Evolutionary conservation across 2,329 filamentous ascomycete genomes (phyloP).

Genomic region (Fusarium cicatricum): DNA sequence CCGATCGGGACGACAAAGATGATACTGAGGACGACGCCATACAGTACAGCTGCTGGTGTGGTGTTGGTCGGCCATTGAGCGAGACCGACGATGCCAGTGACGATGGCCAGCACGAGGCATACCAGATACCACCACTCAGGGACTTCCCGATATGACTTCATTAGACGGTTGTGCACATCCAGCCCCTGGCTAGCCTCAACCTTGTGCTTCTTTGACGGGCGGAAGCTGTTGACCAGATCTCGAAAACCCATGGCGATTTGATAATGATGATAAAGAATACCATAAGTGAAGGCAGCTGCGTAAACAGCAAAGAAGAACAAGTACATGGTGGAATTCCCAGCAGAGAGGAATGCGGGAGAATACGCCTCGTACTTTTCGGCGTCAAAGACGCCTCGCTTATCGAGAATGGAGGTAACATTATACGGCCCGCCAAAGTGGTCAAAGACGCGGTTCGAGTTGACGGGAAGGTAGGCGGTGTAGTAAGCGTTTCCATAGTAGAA

Average conservation of each 20-base stretch:
- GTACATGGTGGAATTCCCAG: slow-evolving; percentile 48
- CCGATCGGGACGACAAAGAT: slow-evolving; percentile 56
- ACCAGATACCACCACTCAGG: slow-evolving; percentile 58
- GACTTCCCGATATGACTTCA: slow-evolving; percentile 56
- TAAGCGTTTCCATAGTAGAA: no score
- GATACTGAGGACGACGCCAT: slow-evolving; percentile 52
- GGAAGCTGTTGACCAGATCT: slow-evolving; percentile 42
- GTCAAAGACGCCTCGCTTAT: slow-evolving; percentile 48
- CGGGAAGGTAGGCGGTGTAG: no score
- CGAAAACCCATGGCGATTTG: slow-evolving; percentile 50
- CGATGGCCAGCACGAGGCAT: slow-evolving; percentile 43
- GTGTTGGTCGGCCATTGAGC: slow-evolving; percentile 55
- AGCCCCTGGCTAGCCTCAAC: slow-evolving; percentile 31
- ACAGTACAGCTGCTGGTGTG: slow-evolving; percentile 52
- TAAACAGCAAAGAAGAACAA: slow-evolving; percentile 54
- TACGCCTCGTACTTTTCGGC: slow-evolving; percentile 50
- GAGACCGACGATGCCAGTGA: slow-evolving; percentile 48
- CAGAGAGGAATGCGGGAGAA: slow-evolving; percentile 53
- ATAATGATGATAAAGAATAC: slow-evolving; percentile 49
- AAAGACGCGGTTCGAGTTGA: no score
- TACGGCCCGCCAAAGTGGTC: no score
- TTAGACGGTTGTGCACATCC: slow-evolving; percentile 57
- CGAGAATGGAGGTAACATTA: no score
- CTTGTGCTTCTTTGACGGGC: slow-evolving; percentile 37
- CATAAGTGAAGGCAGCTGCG: slow-evolving; percentile 51